Evolutionary conservation across 331 rosid genomes (phyloP).

Genomic region (Quercus tomentella): DNA sequence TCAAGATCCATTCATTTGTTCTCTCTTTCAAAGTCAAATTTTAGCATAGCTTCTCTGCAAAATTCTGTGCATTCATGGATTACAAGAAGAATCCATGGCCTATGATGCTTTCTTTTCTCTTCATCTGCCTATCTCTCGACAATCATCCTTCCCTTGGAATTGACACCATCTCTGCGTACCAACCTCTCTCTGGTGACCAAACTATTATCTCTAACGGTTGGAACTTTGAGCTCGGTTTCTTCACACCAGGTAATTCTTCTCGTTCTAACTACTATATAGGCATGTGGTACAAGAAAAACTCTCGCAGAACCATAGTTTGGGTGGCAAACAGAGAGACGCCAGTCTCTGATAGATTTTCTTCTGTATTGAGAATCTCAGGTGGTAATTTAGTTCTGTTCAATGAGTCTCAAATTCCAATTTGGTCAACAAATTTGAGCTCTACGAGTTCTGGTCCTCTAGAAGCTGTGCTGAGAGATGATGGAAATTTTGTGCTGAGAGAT

Average conservation of each 20-base stretch:
- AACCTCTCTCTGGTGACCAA: slow-evolving; percentile 45
- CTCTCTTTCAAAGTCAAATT: too few species aligned
- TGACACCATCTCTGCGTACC: slow-evolving; percentile 22
- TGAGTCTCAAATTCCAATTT: background rate
- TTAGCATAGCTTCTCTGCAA: too few species aligned
- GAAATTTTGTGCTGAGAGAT: slow-evolving; percentile 41
- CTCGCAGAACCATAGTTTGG: slow-evolving; percentile 30
- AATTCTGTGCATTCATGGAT: too few species aligned
- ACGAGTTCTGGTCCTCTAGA: slow-evolving; percentile 8
- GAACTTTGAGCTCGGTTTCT: slow-evolving; percentile 54
- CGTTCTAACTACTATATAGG: slow-evolving; percentile 45
- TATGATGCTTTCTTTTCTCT: slow-evolving; percentile 17
- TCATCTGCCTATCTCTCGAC: slow-evolving; percentile 12
- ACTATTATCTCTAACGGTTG: slow-evolving; percentile 35
- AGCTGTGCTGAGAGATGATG: slow-evolving; percentile 37
- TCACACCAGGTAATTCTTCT: slow-evolving; percentile 30
- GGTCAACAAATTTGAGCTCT: slow-evolving; percentile 44
- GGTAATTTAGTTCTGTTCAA: slow-evolving; percentile 42
- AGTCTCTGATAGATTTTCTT: slow-evolving; percentile 32
- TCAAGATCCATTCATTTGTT: too few species aligned
- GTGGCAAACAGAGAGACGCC: slow-evolving; percentile 63
- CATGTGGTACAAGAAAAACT: slow-evolving; percentile 36
- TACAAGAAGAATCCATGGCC: too few species aligned
- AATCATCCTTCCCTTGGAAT: slow-evolving; percentile 14
- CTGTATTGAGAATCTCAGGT: slow-evolving; percentile 22